These are phyloP conservation scores for Wallacemonas sp. DNA, from an alignment of 208 protist species.

Conservation along the genomic window DNA sequence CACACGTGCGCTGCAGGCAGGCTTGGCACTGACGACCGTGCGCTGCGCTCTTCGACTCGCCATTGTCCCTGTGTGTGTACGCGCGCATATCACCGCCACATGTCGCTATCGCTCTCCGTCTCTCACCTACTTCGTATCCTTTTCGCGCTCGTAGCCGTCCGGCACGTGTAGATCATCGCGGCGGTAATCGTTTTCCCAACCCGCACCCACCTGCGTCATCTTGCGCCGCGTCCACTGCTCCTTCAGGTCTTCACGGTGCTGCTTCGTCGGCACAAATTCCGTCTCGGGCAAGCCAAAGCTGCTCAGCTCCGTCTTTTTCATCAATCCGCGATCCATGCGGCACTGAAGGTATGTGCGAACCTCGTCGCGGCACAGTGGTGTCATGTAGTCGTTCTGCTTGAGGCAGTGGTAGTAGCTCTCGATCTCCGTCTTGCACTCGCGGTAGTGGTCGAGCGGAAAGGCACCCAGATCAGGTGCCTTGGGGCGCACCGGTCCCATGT, in stretches of 20 bases:
- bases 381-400: conserved; percentile 75
- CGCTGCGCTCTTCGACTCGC: too few species aligned
- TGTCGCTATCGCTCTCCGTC: too few species aligned
- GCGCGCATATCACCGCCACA: background rate
- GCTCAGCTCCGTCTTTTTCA: conserved; percentile 74
- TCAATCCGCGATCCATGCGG: conserved; percentile 84
- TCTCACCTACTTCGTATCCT: too few species aligned
- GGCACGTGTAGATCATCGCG: conserved; percentile 58
- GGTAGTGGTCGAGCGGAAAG: conserved; percentile 90
- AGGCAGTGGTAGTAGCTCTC: conserved; percentile 80
- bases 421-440: conserved; percentile 84
- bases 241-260: conserved; percentile 69
- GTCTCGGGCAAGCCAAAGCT: conserved; percentile 77
- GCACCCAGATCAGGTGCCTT: conserved; percentile 82
- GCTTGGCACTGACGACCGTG: too few species aligned
- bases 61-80: background rate
- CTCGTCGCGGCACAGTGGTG: conserved; percentile 81
- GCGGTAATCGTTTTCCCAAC: conserved; percentile 76
- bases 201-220: conserved; percentile 70
- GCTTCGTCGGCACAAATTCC: conserved; percentile 76
- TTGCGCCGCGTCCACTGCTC: conserved; percentile 78
- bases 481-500: conserved; percentile 45
- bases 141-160: conserved; percentile 65
- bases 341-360: conserved; percentile 79
- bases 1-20: too few species aligned